Evolutionary conservation across 805 yeast species (phyloP).

Genomic region (Lipomyces sp.): DNA sequence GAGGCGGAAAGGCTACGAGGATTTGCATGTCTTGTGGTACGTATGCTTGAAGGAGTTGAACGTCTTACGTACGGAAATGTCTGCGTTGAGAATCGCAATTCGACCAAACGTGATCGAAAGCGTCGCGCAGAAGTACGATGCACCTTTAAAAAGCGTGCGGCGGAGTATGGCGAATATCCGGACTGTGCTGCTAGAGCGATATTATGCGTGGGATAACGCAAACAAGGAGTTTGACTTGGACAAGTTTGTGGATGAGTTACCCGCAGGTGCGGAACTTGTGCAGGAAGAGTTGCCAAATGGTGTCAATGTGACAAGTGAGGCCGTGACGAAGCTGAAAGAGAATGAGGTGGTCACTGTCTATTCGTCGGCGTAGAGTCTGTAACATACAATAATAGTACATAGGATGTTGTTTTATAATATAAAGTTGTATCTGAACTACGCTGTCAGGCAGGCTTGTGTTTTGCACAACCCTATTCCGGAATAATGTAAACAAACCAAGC

Average conservation of each 20-base stretch:
- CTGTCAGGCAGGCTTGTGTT: background rate
- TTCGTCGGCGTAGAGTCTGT: background rate
- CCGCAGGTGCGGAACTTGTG: conserved; percentile 3
- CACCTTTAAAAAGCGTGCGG: conserved; percentile 13
- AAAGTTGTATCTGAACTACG: background rate
- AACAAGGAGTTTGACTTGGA: conserved; percentile 8
- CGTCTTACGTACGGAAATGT: conserved; percentile 72
- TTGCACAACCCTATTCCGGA: background rate
- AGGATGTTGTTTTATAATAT: background rate
- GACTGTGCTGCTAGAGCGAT: conserved; percentile 86
- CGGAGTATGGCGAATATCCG: conserved; percentile 69
- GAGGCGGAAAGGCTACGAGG: conserved; percentile 89
- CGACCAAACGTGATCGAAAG: conserved; percentile 43
- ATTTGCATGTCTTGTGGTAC: conserved; percentile 91
- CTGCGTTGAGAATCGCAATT: conserved; percentile 53
- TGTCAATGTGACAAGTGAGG: background rate
- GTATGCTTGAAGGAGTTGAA: conserved; percentile 83
- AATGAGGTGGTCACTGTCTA: background rate
- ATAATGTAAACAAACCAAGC: background rate
- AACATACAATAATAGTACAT: background rate
- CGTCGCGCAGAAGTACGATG: conserved; percentile 49
- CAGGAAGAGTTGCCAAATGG: background rate
- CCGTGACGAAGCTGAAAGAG: background rate
- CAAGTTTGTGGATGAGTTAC: background rate
- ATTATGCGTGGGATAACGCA: conserved; percentile 68